A percentile compares a stretch with the other conserved stretches of the same genome.
Evolutionary conservation across 208 protist species (phyloP).

Genomic region (Herpetomonas tarakana): DNA sequence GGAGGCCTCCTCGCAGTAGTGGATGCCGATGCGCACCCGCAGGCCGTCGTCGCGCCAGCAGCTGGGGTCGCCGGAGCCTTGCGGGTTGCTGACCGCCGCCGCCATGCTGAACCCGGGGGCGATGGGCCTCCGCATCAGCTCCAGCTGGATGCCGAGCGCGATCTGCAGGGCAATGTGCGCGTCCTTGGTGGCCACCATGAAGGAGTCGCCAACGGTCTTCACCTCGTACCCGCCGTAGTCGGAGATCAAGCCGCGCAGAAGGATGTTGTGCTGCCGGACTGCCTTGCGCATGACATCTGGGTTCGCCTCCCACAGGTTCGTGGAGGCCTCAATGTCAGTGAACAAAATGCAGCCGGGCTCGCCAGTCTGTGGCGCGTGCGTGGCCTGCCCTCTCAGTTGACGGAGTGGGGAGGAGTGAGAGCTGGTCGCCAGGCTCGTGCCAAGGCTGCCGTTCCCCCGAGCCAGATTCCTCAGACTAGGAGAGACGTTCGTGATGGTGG

Average conservation of each 20-base stretch:
- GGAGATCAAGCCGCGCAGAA: conserved; percentile 46
- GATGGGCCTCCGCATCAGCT: conserved; percentile 25
- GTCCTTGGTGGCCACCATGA: conserved; percentile 49
- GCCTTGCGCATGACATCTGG: conserved; percentile 28
- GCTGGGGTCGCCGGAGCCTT: conserved; percentile 24
- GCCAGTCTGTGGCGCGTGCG: background rate
- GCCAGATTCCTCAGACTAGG: background rate
- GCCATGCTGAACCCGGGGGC: conserved; percentile 19
- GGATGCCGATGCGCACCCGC: conserved; percentile 35
- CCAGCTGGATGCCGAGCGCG: conserved; percentile 37
- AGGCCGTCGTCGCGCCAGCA: conserved; percentile 23
- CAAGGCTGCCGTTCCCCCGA: background rate
- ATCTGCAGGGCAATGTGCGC: conserved; percentile 33
- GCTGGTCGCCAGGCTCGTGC: background rate
- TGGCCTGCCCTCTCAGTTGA: background rate
- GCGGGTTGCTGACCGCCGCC: background rate
- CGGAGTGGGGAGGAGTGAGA: background rate
- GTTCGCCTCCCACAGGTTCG: conserved; percentile 46
- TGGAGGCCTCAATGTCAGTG: conserved; percentile 52
- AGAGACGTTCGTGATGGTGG: background rate
- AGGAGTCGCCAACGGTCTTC: conserved; percentile 52
- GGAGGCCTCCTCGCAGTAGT: conserved; percentile 37
- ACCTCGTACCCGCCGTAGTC: conserved; percentile 49
- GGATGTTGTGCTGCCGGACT: conserved; percentile 30
- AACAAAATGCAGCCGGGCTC: conserved; percentile 29